phyloP scores from a whole-genome alignment of 805 yeast species.

The Metschnikowia lunata region DNA sequence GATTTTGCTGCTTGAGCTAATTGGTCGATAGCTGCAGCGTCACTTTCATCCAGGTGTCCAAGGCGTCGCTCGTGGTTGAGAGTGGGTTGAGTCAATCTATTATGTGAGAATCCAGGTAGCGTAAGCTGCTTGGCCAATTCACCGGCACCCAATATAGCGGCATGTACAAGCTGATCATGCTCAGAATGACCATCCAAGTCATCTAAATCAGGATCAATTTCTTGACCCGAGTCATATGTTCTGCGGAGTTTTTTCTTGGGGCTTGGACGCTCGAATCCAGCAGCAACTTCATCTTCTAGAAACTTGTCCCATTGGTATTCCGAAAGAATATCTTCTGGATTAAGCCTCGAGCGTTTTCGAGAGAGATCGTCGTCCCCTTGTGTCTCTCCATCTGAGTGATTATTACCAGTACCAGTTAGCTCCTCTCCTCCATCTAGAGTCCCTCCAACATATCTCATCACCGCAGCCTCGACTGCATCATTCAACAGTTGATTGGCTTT shows the following conservation, averaged over 20 bases:
- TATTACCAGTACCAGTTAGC: constrained; percentile 1
- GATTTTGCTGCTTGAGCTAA: constrained; percentile 29
- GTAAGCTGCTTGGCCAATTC: constrained; percentile 48
- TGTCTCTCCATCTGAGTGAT: constrained; percentile 1
- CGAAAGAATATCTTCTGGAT: constrained; percentile 40
- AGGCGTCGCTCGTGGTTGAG: constrained; percentile 3
- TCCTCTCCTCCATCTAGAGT: constrained; percentile 36
- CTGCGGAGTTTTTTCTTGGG: constrained; percentile 12
- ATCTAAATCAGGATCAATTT: constrained; percentile 38
- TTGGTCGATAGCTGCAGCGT: constrained; percentile 18
- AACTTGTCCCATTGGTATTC: constrained; percentile 50
- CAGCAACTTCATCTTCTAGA: constrained; percentile 23
- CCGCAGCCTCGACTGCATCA: constrained; percentile 73
- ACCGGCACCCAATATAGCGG: constrained; percentile 65
- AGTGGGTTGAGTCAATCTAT: not conserved
- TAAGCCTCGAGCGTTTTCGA: constrained; percentile 17
- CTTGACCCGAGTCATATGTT: constrained; percentile 12
- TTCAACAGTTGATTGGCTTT: constrained; percentile 37
- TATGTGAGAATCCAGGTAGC: constrained; percentile 2
- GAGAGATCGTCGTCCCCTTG: constrained; percentile 15
- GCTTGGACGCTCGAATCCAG: constrained; percentile 14
- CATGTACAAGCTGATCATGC: constrained; percentile 64
- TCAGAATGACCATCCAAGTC: constrained; percentile 38
- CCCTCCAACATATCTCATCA: constrained; percentile 67
- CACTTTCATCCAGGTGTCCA: not conserved